Percentiles rank a stretch among this genome's conserved stretches.
Conservation (phyloP, 768 basidiomycete species). For the Lentinula guzmanii region DNA sequence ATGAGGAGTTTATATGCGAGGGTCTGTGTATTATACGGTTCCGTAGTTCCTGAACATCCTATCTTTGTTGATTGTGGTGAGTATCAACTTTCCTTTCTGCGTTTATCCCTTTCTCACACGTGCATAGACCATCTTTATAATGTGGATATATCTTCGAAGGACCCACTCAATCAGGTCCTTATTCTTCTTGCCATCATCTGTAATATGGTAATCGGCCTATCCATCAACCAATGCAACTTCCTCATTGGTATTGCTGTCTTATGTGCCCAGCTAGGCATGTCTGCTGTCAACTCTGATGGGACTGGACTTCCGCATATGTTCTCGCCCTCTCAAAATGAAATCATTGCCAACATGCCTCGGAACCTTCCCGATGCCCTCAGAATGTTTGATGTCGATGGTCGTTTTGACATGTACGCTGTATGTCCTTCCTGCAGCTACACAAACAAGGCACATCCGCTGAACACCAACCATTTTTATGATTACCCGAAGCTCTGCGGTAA, state of each 20-base stretch:
- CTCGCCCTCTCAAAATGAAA: conserved; percentile 1
- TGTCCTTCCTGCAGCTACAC: conserved; percentile 2
- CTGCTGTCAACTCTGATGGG: not conserved
- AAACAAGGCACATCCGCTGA: not conserved
- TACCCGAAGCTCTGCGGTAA: conserved; percentile 9
- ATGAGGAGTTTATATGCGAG: not conserved
- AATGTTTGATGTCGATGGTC: not conserved
- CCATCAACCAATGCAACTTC: conserved; percentile 10
- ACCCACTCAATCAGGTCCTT: conserved; percentile 7
- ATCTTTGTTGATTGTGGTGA: not conserved
- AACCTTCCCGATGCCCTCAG: not conserved
- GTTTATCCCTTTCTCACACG: not conserved
- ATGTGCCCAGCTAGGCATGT: conserved; percentile 8
- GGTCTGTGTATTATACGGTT: not conserved
- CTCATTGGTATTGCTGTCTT: conserved; percentile 8
- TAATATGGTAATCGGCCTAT: conserved; percentile 10
- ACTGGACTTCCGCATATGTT: not conserved
- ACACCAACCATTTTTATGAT: not conserved
- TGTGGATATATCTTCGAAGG: conserved; percentile 1
- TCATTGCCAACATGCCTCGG: conserved; percentile 1
- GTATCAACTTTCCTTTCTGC: not conserved
- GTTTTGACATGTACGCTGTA: not conserved
- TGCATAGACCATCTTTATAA: conserved; percentile 1
- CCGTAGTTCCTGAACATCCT: not conserved
- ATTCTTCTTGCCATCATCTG: conserved; percentile 10